phyloP scores from a whole-genome alignment of 139 green algal genomes.

The Chlamydomonas incerta region DNA sequence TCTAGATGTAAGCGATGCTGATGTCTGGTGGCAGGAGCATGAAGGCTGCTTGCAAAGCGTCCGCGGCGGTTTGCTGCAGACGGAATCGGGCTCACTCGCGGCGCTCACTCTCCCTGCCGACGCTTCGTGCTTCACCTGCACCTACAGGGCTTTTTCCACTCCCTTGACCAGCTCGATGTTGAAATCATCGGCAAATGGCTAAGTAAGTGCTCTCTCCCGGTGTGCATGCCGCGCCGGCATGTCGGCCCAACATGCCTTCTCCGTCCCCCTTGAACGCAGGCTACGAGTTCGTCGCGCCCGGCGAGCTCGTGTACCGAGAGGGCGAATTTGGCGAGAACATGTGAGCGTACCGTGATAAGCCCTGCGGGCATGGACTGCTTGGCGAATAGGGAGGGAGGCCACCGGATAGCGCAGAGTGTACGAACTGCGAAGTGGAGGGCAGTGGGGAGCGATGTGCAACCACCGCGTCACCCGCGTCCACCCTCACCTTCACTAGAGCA shows the following conservation, averaged over 20 bases:
- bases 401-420: too few relatives aligned
- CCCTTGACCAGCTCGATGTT: neutral
- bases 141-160: conserved; percentile 22
- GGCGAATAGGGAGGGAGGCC: too few relatives aligned
- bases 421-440: too few relatives aligned
- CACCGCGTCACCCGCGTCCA: too few relatives aligned
- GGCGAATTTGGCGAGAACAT: conserved; percentile 17
- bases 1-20: conserved; percentile 2
- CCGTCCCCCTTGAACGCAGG: neutral
- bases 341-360: neutral
- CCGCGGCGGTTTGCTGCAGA: too few relatives aligned
- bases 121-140: neutral
- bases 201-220: neutral
- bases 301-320: neutral
- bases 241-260: neutral
- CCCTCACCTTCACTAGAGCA: too few relatives aligned
- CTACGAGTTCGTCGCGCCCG: conserved; percentile 2
- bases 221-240: neutral
- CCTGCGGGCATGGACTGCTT: neutral
- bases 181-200: conserved; percentile 26
- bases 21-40: too few relatives aligned
- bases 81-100: neutral
- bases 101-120: neutral
- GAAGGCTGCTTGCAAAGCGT: too few relatives aligned
- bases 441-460: too few relatives aligned